phyloP scores from a whole-genome alignment of 1,284 basidiomycete species.

The Thecaphora thlaspeos region DNA sequence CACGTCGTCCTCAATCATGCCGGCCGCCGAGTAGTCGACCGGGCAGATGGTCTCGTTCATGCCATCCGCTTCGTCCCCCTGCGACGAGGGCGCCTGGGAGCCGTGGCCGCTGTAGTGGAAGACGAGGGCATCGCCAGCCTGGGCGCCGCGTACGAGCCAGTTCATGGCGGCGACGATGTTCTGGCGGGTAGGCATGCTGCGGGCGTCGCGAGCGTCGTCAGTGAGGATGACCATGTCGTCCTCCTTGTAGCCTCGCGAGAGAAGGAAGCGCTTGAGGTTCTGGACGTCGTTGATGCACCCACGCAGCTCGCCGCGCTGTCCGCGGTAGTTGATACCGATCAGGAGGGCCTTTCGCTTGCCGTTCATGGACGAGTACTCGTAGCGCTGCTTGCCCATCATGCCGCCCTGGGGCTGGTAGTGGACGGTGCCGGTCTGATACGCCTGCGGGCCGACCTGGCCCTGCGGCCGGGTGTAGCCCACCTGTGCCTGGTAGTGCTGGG shows the following conservation, averaged over 20 bases:
- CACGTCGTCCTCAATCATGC: conserved; percentile 57
- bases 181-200: conserved; percentile 53
- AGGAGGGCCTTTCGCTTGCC: conserved; percentile 57
- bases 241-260: conserved; percentile 51
- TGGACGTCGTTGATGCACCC: conserved; percentile 57
- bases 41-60: conserved; percentile 58
- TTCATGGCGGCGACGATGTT: conserved; percentile 58
- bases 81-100: conserved; percentile 52
- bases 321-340: conserved; percentile 57
- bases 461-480: conserved; percentile 25
- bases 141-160: conserved; percentile 54
- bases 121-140: conserved; percentile 55
- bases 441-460: conserved; percentile 43
- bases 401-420: conserved; percentile 48
- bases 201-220: conserved; percentile 45
- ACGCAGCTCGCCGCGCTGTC: conserved; percentile 45
- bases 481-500: conserved; percentile 13
- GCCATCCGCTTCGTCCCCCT: conserved; percentile 57
- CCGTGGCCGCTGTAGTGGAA: conserved; percentile 57
- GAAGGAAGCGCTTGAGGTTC: conserved; percentile 54
- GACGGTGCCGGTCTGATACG: conserved; percentile 41
- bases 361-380: conserved; percentile 53
- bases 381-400: conserved; percentile 46
- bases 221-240: conserved; percentile 58
- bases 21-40: conserved; percentile 51